Percentiles rank a stretch among this genome's conserved stretches.
Conservation (phyloP, 129 eudicot species). For the Pseudognaphalium luteoalbum region DNA sequence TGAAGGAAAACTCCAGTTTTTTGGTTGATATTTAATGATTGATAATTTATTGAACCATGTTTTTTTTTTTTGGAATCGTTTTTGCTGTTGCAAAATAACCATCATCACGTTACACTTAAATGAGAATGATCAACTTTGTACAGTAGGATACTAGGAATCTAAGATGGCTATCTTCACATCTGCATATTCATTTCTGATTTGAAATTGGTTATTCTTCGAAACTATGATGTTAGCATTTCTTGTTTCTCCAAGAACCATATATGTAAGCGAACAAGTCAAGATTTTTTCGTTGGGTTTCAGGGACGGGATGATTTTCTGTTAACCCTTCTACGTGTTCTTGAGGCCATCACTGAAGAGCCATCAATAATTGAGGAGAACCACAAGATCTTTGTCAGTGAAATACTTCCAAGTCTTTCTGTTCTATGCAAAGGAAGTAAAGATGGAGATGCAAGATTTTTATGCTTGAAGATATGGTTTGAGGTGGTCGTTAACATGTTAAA, state of each 20-base stretch:
- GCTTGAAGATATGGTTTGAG: constrained; percentile 90
- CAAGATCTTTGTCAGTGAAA: constrained; percentile 46
- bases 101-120: background rate
- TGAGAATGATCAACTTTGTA: background rate
- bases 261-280: background rate
- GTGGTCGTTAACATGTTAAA: constrained; percentile 59
- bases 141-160: background rate
- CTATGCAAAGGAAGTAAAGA: constrained; percentile 86
- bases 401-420: constrained; percentile 78
- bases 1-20: background rate
- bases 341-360: constrained; percentile 74
- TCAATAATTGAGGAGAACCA: constrained; percentile 53
- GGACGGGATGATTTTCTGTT: constrained; percentile 92
- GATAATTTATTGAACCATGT: background rate
- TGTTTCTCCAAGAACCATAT: background rate
- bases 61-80: background rate
- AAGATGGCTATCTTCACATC: background rate
- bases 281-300: constrained; percentile 42
- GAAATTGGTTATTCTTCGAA: background rate
- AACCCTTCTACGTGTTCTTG: constrained; percentile 73
- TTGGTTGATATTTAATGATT: background rate
- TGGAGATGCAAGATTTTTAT: constrained; percentile 86
- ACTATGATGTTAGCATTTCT: background rate
- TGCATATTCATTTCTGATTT: background rate
- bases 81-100: background rate